These are phyloP conservation scores for Lindgomyces ingoldianus DNA, from an alignment of 495 filamentous ascomycete genomes.

Conservation along the genomic window DNA sequence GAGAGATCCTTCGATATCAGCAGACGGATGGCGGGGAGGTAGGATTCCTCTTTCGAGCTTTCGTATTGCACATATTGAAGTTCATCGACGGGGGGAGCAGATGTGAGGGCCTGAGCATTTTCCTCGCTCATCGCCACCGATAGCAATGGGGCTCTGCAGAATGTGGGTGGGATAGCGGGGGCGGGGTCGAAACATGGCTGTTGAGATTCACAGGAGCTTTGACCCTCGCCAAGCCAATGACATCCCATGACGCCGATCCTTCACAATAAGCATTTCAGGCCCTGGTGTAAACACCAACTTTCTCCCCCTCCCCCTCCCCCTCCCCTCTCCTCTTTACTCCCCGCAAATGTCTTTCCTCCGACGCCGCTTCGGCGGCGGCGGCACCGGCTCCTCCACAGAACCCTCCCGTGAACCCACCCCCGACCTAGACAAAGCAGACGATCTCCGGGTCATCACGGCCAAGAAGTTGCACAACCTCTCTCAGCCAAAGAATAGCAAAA, in stretches of 20 bases:
- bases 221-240: not conserved
- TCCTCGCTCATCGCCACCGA: constrained; percentile 30
- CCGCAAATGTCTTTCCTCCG: constrained; percentile 42
- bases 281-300: not conserved
- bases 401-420: constrained; percentile 26
- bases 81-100: no score
- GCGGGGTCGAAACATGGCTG: not conserved
- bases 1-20: constrained; percentile 96
- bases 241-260: constrained; percentile 26
- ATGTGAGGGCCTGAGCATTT: constrained; percentile 8
- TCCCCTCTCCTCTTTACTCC: not conserved
- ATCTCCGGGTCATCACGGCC: constrained; percentile 40
- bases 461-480: constrained; percentile 44
- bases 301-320: not conserved
- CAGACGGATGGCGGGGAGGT: constrained; percentile 83
- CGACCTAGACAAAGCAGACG: constrained; percentile 25
- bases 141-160: not conserved
- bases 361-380: constrained; percentile 39
- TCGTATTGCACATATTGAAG: constrained; percentile 86
- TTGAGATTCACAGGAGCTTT: not conserved
- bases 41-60: constrained; percentile 70
- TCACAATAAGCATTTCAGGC: constrained; percentile 9
- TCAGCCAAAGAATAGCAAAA: constrained; percentile 53
- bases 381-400: constrained; percentile 8
- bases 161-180: not conserved